Evolutionary conservation across 257 asterid species (phyloP).

Genomic region (Solanum piurae): DNA sequence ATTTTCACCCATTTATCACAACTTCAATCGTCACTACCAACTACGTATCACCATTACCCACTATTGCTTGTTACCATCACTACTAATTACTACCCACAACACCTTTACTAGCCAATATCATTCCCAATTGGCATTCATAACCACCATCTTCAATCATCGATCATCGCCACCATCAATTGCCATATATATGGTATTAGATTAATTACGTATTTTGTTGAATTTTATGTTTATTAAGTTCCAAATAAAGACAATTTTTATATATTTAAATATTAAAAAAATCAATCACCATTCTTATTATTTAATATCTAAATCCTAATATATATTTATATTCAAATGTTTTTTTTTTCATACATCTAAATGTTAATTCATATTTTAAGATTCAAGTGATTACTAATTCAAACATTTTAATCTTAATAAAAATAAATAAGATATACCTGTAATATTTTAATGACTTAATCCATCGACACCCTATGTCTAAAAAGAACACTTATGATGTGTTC

Average conservation of each 20-base stretch:
- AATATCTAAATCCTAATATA: neutral
- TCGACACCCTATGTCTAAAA: neutral
- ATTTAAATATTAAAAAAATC: neutral
- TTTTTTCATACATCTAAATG: neutral
- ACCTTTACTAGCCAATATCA: neutral
- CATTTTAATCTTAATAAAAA: neutral
- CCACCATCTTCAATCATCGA: neutral
- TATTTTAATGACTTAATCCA: neutral
- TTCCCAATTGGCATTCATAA: rapidly evolving
- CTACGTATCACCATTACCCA: neutral
- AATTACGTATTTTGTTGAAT: neutral
- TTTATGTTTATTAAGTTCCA: neutral
- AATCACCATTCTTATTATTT: neutral
- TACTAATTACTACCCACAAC: neutral
- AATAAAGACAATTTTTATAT: neutral
- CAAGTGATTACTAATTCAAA: neutral
- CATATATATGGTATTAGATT: neutral
- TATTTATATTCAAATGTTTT: neutral
- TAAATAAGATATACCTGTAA: neutral
- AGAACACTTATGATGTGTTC: neutral
- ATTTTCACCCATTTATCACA: neutral
- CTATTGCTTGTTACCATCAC: neutral
- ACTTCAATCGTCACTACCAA: neutral
- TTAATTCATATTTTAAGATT: neutral
- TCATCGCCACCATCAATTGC: neutral